A percentile compares a stretch with the other conserved stretches of the same genome.
phyloP scores from a whole-genome alignment of 495 filamentous ascomycete genomes.

The Penicillium maclennaniae region DNA sequence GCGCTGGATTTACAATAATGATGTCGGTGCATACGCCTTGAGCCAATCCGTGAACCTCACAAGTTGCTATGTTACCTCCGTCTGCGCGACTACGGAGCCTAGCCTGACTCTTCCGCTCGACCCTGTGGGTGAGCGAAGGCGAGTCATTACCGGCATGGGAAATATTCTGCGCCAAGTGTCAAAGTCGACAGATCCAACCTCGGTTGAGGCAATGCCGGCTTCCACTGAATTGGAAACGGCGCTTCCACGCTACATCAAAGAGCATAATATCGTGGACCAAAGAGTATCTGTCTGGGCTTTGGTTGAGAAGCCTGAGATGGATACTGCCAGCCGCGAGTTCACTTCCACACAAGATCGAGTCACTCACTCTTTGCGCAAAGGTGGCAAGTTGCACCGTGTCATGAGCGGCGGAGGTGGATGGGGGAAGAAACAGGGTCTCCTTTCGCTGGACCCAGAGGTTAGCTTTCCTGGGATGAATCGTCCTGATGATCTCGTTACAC shows the following conservation, averaged over 20 bases:
- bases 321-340: constrained; percentile 10
- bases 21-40: constrained; percentile 19
- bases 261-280: constrained; percentile 39
- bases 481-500: constrained; percentile 7
- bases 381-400: constrained; percentile 59
- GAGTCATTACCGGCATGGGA: constrained; percentile 65
- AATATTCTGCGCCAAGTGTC: constrained; percentile 73
- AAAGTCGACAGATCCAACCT: constrained; percentile 41
- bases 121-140: constrained; percentile 61
- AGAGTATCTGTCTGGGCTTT: constrained; percentile 74
- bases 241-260: constrained; percentile 57
- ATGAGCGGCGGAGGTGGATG: constrained; percentile 89
- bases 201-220: constrained; percentile 55
- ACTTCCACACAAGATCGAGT: constrained; percentile 21
- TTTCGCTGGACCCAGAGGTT: constrained; percentile 75
- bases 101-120: constrained; percentile 50
- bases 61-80: constrained; percentile 25
- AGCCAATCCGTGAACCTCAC: constrained; percentile 30
- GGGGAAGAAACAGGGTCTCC: constrained; percentile 78
- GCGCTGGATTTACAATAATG: constrained; percentile 44
- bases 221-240: constrained; percentile 69
- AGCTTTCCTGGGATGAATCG: constrained; percentile 25
- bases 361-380: constrained; percentile 27
- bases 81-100: constrained; percentile 14
- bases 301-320: constrained; percentile 37